Conservation (phyloP, 1,284 basidiomycete genomes). For the Puccinia triticina region DNA sequence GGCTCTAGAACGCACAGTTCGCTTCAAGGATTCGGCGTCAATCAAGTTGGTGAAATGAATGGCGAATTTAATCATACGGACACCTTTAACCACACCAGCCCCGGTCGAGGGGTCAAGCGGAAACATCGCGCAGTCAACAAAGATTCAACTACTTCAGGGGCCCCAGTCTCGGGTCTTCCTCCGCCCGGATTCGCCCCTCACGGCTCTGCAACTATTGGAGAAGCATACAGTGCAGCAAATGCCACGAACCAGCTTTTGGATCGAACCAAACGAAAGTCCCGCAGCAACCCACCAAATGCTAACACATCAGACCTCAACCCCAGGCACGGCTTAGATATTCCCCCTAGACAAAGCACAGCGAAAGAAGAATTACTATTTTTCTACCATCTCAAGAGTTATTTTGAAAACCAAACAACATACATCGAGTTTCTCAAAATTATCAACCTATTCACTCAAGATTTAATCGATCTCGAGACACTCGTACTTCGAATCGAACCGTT, state of each 20-base stretch:
- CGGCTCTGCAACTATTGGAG: slow-evolving; percentile 44
- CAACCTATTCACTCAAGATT: slow-evolving; percentile 91
- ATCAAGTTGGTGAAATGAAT: slow-evolving; percentile 10
- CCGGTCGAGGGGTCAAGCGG: slow-evolving; percentile 33
- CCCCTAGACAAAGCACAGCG: slow-evolving; percentile 14
- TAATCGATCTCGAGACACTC: slow-evolving; percentile 82
- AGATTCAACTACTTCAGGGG: slow-evolving; percentile 2
- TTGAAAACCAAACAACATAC: slow-evolving; percentile 83
- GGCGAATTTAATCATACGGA: background rate
- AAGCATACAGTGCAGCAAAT: slow-evolving; percentile 45
- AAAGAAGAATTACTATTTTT: slow-evolving; percentile 80
- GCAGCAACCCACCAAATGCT: background rate
- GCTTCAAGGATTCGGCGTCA: background rate
- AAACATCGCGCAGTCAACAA: slow-evolving; percentile 31
- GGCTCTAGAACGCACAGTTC: slow-evolving; percentile 4
- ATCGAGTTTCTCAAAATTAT: slow-evolving; percentile 95
- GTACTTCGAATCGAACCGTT: slow-evolving; percentile 79
- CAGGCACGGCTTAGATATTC: background rate
- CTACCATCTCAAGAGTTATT: slow-evolving; percentile 81
- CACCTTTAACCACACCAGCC: slow-evolving; percentile 6
- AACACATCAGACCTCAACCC: background rate
- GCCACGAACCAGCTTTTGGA: slow-evolving; percentile 37
- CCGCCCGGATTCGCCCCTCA: slow-evolving; percentile 47
- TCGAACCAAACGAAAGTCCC: slow-evolving; percentile 15
- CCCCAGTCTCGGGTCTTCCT: slow-evolving; percentile 34